A percentile compares a stretch with the other conserved stretches of the same genome.
Evolutionary conservation across 768 basidiomycete genomes (phyloP).

Genomic region (Leccinum subgranulosum): DNA sequence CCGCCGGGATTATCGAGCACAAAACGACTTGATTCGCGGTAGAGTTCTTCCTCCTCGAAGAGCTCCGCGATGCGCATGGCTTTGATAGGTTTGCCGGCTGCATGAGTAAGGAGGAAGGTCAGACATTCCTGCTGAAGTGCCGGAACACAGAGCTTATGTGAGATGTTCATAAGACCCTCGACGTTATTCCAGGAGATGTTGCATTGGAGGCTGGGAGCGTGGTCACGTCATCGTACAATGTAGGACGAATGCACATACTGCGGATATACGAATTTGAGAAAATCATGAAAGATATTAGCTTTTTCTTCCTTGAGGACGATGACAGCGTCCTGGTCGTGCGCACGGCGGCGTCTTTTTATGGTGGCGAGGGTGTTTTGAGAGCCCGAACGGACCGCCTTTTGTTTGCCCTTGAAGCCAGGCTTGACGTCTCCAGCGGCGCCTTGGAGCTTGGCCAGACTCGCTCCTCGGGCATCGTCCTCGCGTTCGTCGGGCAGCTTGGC

Average conservation of each 20-base stretch:
- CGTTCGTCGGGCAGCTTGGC: constrained; percentile 11
- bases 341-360: constrained; percentile 39
- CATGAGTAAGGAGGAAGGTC: constrained; percentile 86
- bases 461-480: constrained; percentile 42
- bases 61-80: constrained; percentile 90
- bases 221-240: constrained; percentile 1
- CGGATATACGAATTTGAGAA: constrained; percentile 90
- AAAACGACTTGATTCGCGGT: constrained; percentile 87
- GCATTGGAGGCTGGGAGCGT: constrained; percentile 67
- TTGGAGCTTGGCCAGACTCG: constrained; percentile 62
- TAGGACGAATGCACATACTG: constrained; percentile 52
- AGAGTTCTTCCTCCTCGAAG: constrained; percentile 87
- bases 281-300: constrained; percentile 88
- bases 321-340: constrained; percentile 69
- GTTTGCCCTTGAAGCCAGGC: constrained; percentile 25
- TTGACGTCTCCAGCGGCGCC: constrained; percentile 23
- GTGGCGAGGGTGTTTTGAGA: constrained; percentile 38
- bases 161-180: constrained; percentile 85
- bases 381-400: constrained; percentile 10
- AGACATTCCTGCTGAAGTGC: constrained; percentile 79
- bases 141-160: constrained; percentile 84
- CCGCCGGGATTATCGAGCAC: constrained; percentile 91
- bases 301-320: constrained; percentile 90
- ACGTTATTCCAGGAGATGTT: constrained; percentile 96
- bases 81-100: constrained; percentile 89